Base-by-base conservation (phyloP, 768 basidiomycete genomes). In the Hericium rajendrae region DNA sequence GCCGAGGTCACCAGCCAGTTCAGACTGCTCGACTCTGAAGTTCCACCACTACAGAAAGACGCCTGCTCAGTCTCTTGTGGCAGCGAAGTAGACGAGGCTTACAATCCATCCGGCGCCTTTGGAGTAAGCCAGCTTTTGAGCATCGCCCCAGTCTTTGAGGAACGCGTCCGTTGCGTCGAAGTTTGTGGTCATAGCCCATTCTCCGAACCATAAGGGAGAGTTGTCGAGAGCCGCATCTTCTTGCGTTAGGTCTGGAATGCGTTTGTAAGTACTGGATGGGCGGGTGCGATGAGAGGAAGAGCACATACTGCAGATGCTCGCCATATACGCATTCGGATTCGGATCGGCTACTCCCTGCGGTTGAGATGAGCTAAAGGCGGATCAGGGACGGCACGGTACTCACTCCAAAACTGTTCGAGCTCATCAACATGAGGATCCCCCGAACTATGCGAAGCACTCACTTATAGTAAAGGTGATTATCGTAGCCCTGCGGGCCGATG, bases 391-490 rank as follows among this genome's bases (percentile, higher is more conserved):
- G 28, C 26, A 24, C 11, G 24, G 40, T 12, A 62, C 68, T 56
- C 73, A 86, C 85, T 16, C 85, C 85, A 56, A 81, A 88, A 56
- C 81, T 84, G 58, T 1, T n/a, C 6, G 28, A 28, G 28, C 12
- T 46, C 16, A 18, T 16, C 43, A 18, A 32, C 37, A 13, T 40
- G 39, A 40, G 56, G 24, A 10, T 63, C 28, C 59, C 16, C 10
- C 54, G 61, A n/a, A 57, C 57, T 50, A 38, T 46, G 20, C 51
- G 26, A 6, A 28, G 51, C 20, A 69, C 83, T 66, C 64, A 86
- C 82, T 74, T 80, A 65, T 88, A 89, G 67, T 90, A 91, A 15
- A 91, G 66, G 69, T 91, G 89, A 55, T 88, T 86, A 63, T 91
- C 89, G 61, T 91, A 91, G 24, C 71, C 72, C 62, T 86, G 85